Evolutionary conservation across 192 early-diverging fungal species (phyloP), one percentile per base, ranked within the genome.

Genomic region (Backusella luteola): DNA sequence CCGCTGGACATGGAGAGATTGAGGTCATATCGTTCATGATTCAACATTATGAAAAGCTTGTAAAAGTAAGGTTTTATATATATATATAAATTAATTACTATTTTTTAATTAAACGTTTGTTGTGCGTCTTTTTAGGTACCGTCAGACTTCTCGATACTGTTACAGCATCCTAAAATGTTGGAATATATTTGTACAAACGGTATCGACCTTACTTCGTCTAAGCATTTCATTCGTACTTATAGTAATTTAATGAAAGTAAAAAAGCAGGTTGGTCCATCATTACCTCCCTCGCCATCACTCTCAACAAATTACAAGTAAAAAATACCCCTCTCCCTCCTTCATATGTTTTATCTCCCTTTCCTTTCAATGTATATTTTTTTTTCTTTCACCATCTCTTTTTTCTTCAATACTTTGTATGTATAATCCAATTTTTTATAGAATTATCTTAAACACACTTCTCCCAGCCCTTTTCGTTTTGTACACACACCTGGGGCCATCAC

Each of bases 21-120:
- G 66, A 52, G n/a, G 77, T 73, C 4, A 67, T 79, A 26, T 63
- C 66, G 26, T 68, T 69, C 12, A 66, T 79, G 49, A 67, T 79
- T 41, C 46, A 74, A 53, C 36, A 79, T 49, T 72, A 79, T 69
- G 77, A 73, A 42, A 17, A 26, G 2, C 56, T 79, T n/a, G 66
- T 66, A 26, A 36, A 73, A 26, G 77, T 79, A 67, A 41, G 17
- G 39, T 39, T 42, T 32, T 26, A 14, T 42, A 17, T 67, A 14
- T 42, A 17, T 67, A n/a, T 49, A 49, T 49, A 49, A 49, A 49
- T 49, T 49, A 49, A 49, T 26, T 63, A 39, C 41, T 39, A 38
- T 6, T 49, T 39, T 39, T 39, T 49, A 49, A 49, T 44, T 44
- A 49, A 49, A 49, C 46, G 35, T 41, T 17, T 38, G 15, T 44